phyloP scores from a whole-genome alignment of 1,284 basidiomycete species.

The Ceratobasidium sp. region DNA sequence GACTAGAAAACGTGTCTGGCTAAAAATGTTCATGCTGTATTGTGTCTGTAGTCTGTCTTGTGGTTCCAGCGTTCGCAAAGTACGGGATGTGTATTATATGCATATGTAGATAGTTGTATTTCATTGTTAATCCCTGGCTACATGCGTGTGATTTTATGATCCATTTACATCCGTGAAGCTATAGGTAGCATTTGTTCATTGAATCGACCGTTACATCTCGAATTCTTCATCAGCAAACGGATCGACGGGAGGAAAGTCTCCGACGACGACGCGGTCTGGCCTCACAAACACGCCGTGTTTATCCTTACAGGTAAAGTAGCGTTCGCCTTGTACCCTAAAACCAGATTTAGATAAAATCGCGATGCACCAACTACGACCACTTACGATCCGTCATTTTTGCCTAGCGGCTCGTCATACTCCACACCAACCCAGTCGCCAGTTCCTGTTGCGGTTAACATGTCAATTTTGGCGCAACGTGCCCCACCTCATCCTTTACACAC shows the following conservation, averaged over 20 bases:
- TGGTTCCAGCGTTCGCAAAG: neutral
- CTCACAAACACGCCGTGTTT: constrained; percentile 91
- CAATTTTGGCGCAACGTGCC: neutral
- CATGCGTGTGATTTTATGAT: neutral
- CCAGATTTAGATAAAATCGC: constrained; percentile 1
- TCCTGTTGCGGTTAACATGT: constrained; percentile 1
- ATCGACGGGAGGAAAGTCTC: constrained; percentile 86
- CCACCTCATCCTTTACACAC: constrained; percentile 32
- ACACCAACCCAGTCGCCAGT: constrained; percentile 89
- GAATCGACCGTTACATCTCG: constrained; percentile 72
- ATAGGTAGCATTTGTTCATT: neutral
- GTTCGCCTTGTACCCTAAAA: constrained; percentile 83
- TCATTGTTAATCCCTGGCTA: no score
- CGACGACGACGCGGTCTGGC: constrained; percentile 84
- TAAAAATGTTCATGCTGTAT: neutral
- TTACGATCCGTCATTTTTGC: constrained; percentile 95
- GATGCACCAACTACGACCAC: constrained; percentile 56
- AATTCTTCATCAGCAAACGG: constrained; percentile 72
- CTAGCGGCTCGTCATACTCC: constrained; percentile 96
- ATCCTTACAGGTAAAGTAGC: constrained; percentile 84
- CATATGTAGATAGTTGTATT: neutral
- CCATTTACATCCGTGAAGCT: neutral
- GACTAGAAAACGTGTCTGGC: neutral
- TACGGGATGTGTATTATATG: neutral
- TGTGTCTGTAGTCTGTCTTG: neutral